A percentile compares a stretch with the other conserved stretches of the same genome.
phyloP scores from a whole-genome alignment of 306 rosid genomes.

The Trichosanthes truncata region DNA sequence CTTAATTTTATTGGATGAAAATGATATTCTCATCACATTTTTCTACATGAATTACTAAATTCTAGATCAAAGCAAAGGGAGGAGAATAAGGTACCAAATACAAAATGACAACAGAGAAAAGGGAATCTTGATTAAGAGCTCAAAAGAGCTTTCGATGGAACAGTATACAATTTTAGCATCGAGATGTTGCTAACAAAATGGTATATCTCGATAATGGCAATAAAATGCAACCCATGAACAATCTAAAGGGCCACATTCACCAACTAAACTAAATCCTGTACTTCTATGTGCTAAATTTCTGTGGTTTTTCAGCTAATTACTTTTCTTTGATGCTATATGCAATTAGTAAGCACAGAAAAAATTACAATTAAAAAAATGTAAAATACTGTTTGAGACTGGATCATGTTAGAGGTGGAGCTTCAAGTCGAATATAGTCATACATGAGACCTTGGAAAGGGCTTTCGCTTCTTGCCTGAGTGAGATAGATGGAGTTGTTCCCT shows the following conservation, averaged over 20 bases:
- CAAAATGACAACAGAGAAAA: not conserved
- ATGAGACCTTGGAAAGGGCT: conserved; percentile 40
- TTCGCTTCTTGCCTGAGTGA: conserved; percentile 33
- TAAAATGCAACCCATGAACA: not conserved
- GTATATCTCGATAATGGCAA: not conserved
- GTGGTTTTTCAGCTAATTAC: not conserved
- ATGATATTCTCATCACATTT: too few species aligned
- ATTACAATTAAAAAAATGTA: not conserved
- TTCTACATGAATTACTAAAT: too few species aligned
- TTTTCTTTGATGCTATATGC: not conserved
- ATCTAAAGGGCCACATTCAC: not conserved
- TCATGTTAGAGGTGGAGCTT: conserved; percentile 36
- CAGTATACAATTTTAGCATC: not conserved
- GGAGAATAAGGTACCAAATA: too few species aligned
- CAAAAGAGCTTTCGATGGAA: not conserved
- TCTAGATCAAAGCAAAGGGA: too few species aligned
- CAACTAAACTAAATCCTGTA: not conserved
- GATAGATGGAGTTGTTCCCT: conserved; percentile 49
- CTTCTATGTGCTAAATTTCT: not conserved
- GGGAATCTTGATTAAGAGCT: not conserved
- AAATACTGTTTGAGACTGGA: not conserved
- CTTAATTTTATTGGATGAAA: too few species aligned
- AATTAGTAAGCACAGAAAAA: not conserved
- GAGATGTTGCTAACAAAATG: not conserved
- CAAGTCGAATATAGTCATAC: conserved; percentile 84